Evolutionary conservation across 169 alveolate species (phyloP).

Genomic region (Plasmodium chabaudi): DNA sequence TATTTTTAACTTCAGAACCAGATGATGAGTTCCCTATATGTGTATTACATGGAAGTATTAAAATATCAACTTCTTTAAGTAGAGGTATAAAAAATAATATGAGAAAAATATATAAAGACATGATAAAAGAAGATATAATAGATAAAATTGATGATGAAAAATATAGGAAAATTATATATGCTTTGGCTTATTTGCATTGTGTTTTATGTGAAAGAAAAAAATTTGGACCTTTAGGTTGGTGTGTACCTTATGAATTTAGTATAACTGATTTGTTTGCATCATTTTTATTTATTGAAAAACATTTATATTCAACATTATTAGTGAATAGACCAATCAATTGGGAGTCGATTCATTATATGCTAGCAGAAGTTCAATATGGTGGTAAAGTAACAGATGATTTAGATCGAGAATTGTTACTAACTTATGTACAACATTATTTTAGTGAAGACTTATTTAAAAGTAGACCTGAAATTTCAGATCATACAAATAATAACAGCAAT

Average conservation of each 20-base stretch:
- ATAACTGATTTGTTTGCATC: constrained; percentile 97
- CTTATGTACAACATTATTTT: constrained; percentile 93
- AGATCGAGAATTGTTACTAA: constrained; percentile 94
- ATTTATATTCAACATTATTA: constrained; percentile 91
- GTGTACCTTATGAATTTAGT: constrained; percentile 97
- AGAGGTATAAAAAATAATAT: constrained; percentile 97
- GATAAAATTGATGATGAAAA: constrained; percentile 95
- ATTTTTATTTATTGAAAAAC: constrained; percentile 93
- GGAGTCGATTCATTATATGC: constrained; percentile 95
- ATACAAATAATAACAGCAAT: constrained; percentile 85
- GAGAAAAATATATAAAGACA: constrained; percentile 93
- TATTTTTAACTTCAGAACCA: constrained; percentile 95
- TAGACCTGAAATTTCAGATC: constrained; percentile 68
- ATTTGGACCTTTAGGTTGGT: constrained; percentile 97
- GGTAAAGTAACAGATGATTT: constrained; percentile 97
- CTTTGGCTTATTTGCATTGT: constrained; percentile 95
- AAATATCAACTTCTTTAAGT: constrained; percentile 96
- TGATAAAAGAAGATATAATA: constrained; percentile 92
- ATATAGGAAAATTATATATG: constrained; percentile 94
- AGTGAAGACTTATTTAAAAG: constrained; percentile 85
- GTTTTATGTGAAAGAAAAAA: constrained; percentile 96
- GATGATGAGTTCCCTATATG: constrained; percentile 96
- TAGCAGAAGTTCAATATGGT: constrained; percentile 97
- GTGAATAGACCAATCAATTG: constrained; percentile 90
- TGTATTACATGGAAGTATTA: constrained; percentile 95